Evolutionary conservation across 2,329 filamentous ascomycete genomes (phyloP).

Genomic region (Fusarium subtropicale): DNA sequence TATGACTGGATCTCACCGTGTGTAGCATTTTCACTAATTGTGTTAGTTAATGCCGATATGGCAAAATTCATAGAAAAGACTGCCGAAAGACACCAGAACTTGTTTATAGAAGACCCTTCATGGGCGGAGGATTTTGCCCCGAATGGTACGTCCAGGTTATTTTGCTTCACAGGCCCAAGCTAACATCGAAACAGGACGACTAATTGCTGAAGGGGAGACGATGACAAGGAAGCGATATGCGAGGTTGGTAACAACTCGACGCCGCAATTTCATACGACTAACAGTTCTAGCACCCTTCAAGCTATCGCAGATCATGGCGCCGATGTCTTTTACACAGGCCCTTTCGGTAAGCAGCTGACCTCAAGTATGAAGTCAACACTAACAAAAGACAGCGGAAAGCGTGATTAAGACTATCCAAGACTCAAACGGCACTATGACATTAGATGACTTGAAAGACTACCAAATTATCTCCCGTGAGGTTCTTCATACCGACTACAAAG

Average conservation of each 20-base stretch:
- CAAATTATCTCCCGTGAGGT: conserved; percentile 72
- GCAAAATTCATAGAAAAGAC: conserved; percentile 76
- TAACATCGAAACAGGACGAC: conserved; percentile 59
- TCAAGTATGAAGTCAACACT: neutral
- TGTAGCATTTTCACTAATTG: conserved; percentile 34
- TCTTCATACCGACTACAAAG: conserved; percentile 73
- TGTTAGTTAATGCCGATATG: conserved; percentile 75
- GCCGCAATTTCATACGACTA: neutral
- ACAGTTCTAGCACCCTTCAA: conserved; percentile 69
- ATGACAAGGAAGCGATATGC: conserved; percentile 87
- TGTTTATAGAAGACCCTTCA: conserved; percentile 77
- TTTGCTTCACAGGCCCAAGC: neutral
- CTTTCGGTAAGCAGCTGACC: conserved; percentile 61
- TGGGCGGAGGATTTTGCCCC: conserved; percentile 94
- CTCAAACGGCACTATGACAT: conserved; percentile 84
- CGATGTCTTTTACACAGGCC: conserved; percentile 78
- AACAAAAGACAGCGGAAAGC: conserved; percentile 67
- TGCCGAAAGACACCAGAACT: conserved; percentile 59
- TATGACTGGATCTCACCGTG: conserved; percentile 34
- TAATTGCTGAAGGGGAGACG: conserved; percentile 77
- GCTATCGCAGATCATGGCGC: conserved; percentile 78
- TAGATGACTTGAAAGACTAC: conserved; percentile 82
- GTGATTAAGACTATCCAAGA: conserved; percentile 76
- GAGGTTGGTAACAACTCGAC: conserved; percentile 48
- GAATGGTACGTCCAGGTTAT: conserved; percentile 61